A percentile compares a stretch with the other conserved stretches of the same genome.
These are phyloP conservation scores for Apiospora marii DNA, from an alignment of 2,329 filamentous ascomycete species.

Conservation along the genomic window DNA sequence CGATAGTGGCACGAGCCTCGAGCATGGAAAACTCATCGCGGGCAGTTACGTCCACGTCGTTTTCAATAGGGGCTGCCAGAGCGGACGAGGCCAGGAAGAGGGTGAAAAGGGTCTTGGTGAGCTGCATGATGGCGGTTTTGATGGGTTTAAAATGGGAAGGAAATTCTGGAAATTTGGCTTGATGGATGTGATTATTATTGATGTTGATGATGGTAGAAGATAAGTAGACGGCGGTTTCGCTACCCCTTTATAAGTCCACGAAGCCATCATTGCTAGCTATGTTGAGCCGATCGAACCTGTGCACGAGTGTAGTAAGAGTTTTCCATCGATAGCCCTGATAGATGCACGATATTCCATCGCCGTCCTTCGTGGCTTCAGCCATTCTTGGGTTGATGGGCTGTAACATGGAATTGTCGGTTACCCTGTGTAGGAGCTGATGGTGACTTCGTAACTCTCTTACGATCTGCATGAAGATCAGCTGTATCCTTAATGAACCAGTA, in stretches of 20 bases:
- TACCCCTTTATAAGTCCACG: background rate
- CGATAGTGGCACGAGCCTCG: background rate
- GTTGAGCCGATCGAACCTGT: no score
- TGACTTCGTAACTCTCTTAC: no score
- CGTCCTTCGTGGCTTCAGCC: background rate
- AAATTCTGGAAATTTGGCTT: background rate
- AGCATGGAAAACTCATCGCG: background rate
- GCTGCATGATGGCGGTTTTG: background rate
- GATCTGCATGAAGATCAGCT: background rate
- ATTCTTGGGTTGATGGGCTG: background rate
- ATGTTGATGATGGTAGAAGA: background rate
- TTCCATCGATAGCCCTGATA: background rate
- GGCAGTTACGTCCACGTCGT: background rate
- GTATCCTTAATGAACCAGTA: background rate
- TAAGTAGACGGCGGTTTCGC: background rate
- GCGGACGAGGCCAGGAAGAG: background rate
- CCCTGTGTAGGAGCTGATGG: no score
- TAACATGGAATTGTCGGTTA: background rate
- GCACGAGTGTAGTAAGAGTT: background rate
- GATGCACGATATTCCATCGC: background rate
- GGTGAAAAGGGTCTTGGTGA: constrained; percentile 6
- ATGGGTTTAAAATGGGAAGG: background rate
- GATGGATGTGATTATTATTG: background rate
- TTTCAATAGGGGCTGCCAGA: background rate
- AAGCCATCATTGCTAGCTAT: background rate